A percentile compares a stretch with the other conserved stretches of the same genome.
phyloP scores from a whole-genome alignment of 192 early-diverging fungal species.

The Jimgerdemannia lactiflua region DNA sequence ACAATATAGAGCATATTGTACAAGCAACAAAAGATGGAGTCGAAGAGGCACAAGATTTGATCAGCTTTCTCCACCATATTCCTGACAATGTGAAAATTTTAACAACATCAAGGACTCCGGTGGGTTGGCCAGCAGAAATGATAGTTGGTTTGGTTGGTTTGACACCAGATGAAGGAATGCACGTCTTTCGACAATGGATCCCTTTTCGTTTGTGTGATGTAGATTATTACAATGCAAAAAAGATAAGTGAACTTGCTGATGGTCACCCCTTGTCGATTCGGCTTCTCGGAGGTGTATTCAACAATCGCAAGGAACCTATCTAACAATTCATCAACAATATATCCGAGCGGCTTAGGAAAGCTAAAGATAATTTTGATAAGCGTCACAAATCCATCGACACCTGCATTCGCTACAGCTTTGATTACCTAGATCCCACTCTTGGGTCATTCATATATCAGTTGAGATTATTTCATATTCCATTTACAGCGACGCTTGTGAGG shows the following conservation, averaged over 20 bases:
- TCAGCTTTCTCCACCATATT: background rate
- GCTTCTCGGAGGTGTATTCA: background rate
- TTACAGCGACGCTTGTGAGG: background rate
- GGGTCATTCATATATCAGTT: background rate
- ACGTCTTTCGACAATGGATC: background rate
- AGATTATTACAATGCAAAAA: background rate
- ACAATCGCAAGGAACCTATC: background rate
- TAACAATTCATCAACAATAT: background rate
- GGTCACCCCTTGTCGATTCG: background rate
- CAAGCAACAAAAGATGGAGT: background rate
- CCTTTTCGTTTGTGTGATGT: background rate
- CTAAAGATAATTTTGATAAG: background rate
- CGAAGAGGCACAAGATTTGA: background rate
- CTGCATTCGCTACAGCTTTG: background rate
- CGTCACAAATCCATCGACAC: background rate
- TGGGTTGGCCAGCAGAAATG: background rate
- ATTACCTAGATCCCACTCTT: background rate
- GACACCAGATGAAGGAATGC: background rate
- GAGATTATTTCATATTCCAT: background rate
- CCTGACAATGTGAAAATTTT: background rate
- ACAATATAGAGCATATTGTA: background rate
- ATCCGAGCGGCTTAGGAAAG: background rate
- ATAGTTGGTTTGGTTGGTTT: background rate
- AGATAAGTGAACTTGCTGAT: background rate
- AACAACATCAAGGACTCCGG: background rate